These are phyloP conservation scores for Fusarium hainanense DNA, from an alignment of 2,329 filamentous ascomycete genomes.

Conservation along the genomic window DNA sequence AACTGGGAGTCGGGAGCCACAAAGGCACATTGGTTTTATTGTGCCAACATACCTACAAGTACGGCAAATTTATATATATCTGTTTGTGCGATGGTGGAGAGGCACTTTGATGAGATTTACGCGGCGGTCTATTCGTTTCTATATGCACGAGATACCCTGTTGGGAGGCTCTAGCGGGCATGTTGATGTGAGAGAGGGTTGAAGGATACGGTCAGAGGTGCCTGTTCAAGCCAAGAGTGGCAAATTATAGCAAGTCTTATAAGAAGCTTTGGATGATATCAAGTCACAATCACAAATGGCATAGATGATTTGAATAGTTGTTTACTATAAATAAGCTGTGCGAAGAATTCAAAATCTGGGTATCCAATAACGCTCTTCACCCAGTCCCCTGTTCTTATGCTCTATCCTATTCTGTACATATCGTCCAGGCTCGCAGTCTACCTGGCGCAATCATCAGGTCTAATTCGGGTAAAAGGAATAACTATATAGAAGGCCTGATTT, in stretches of 20 bases:
- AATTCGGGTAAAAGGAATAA: neutral
- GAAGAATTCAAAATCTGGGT: constrained; percentile 12
- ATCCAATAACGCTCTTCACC: constrained; percentile 25
- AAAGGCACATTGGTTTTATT: constrained; percentile 6
- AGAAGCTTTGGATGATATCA: neutral
- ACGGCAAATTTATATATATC: constrained; percentile 20
- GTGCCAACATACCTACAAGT: constrained; percentile 7
- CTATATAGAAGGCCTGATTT: neutral
- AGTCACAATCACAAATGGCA: neutral
- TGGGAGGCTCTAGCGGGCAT: constrained; percentile 37
- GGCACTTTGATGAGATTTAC: constrained; percentile 31
- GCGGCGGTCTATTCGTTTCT: constrained; percentile 46
- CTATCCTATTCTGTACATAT: neutral
- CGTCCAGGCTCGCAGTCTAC: neutral
- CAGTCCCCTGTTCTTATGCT: neutral
- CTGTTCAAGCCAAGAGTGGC: constrained; percentile 1
- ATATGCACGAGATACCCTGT: constrained; percentile 48
- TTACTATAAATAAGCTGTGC: neutral
- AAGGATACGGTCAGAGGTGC: neutral
- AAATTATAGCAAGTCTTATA: constrained; percentile 3
- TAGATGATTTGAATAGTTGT: constrained; percentile 4
- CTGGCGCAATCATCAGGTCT: neutral
- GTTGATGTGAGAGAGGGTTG: constrained; percentile 15
- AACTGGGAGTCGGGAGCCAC: constrained; percentile 28
- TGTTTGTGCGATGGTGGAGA: constrained; percentile 20